Percentiles rank a stretch among this genome's conserved stretches.
Evolutionary conservation across 352 stramenopile genomes (phyloP).

Genomic region (Phytopythium vexans): DNA sequence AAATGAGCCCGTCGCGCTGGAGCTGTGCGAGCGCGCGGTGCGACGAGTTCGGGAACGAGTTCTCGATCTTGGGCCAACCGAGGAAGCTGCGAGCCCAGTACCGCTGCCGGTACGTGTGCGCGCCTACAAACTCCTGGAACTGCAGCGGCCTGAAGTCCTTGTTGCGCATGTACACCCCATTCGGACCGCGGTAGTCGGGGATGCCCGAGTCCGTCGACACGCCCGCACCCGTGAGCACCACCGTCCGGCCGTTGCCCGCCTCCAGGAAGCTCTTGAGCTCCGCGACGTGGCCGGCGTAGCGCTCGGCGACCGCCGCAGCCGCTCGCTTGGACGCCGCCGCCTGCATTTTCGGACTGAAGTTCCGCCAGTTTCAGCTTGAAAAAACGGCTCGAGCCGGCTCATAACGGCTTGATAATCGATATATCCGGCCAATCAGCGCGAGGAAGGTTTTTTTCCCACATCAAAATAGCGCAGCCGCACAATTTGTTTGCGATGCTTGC

Average conservation of each 20-base stretch:
- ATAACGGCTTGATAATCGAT: too few relatives aligned
- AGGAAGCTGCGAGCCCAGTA: conserved; percentile 94
- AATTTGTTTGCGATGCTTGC: too few relatives aligned
- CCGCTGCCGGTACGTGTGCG: conserved; percentile 79
- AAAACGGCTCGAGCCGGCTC: too few relatives aligned
- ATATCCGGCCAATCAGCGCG: too few relatives aligned
- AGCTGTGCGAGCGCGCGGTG: conserved; percentile 88
- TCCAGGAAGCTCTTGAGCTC: conserved; percentile 60
- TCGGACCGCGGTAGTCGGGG: conserved; percentile 95
- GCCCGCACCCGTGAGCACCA: conserved; percentile 93
- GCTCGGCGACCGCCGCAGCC: background rate
- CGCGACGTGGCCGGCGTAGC: conserved; percentile 18
- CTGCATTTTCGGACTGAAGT: conserved; percentile 2
- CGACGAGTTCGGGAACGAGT: conserved; percentile 81
- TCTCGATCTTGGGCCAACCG: conserved; percentile 82
- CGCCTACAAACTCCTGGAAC: conserved; percentile 90
- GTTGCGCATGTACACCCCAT: conserved; percentile 93
- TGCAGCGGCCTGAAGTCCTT: conserved; percentile 95
- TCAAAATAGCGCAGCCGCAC: too few relatives aligned
- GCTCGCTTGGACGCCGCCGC: conserved; percentile 9
- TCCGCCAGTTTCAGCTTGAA: too few relatives aligned
- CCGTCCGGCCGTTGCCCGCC: conserved; percentile 34
- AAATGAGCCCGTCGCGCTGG: conserved; percentile 39
- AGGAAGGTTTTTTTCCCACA: too few relatives aligned
- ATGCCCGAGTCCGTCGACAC: conserved; percentile 97